Base-by-base conservation (phyloP, 2,329 filamentous ascomycete genomes). In the Ophiocordyceps unilateralis region DNA sequence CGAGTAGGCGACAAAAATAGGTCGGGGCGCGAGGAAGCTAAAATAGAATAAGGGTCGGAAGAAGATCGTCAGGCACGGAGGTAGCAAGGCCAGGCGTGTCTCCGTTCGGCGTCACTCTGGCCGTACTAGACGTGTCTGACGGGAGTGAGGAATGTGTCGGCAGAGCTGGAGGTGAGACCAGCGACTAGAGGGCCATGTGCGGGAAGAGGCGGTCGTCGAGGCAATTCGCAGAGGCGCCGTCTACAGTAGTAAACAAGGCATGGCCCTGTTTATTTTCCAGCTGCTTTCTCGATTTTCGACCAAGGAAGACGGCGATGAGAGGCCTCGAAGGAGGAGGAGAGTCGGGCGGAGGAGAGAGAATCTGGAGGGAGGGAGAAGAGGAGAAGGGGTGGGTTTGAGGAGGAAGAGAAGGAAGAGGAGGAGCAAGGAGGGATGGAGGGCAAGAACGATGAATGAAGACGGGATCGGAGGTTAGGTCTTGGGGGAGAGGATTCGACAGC, bases 71-170 rank as follows among this genome's bases (percentile, higher is more conserved):
- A 49, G 46, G 44, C 32, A 43, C 43, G 28, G 44, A 46, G 43
- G 41, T 40, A n/a, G 42, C 12, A 17, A 39, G 43, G 37, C 37
- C 42, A 39, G 32, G 42, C 45, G 46, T 46, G 47, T 43, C 41
- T 43, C 46, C 40, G 40, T 41, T 15, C 40, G 42, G 41, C 43
- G 47, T 41, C 41, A 45, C 34, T 43, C 46, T 48, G 41, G 43
- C 45, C 42, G 47, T 47, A 40, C 41, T 47, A 44, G 46, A 43
- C 41, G 32, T 41, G 41, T 43, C 40, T 41, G 45, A 49, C 48
- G 44, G 36, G 45, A 48, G 48, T 36, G 45, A 48, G 44, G 50
- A 51, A 48, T 51, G 50, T 52, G 52, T 50, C 48, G 45, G 46
- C 49, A 41, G 45, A 43, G 47, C 44, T 41, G 26, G 43, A 49